phyloP scores from a whole-genome alignment of 2,329 filamentous ascomycete genomes.

The Phaeosphaeria sp. region DNA sequence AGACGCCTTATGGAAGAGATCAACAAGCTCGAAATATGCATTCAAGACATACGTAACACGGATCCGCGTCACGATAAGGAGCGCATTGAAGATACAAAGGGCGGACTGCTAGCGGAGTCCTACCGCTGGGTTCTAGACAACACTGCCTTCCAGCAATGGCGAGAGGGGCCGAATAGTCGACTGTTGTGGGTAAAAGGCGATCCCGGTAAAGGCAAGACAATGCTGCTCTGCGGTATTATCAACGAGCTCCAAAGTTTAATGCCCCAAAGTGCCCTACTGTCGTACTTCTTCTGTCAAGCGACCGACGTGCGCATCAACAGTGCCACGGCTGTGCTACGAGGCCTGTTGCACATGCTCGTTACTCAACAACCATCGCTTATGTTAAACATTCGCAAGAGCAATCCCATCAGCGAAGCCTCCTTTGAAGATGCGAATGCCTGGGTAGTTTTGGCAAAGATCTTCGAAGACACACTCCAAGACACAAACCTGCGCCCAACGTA shows the following conservation, averaged over 20 bases:
- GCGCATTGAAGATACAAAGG: no score
- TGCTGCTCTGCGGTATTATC: constrained; percentile 19
- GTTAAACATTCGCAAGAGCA: constrained; percentile 17
- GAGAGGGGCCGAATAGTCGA: not conserved
- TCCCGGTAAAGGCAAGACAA: no score
- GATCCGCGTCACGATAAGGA: constrained; percentile 12
- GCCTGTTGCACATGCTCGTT: constrained; percentile 53
- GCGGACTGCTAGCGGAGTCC: constrained; percentile 4
- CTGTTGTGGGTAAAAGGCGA: constrained; percentile 9
- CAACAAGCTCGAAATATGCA: constrained; percentile 4
- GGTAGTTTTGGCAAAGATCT: constrained; percentile 32
- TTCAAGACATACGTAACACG: constrained; percentile 9
- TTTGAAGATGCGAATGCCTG: constrained; percentile 42
- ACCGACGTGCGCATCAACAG: no score
- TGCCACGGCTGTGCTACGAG: constrained; percentile 44
- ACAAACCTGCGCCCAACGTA: constrained; percentile 8
- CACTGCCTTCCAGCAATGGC: constrained; percentile 6
- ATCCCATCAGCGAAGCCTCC: constrained; percentile 5
- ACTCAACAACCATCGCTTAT: constrained; percentile 40
- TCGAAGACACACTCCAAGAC: constrained; percentile 52
- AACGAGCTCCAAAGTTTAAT: constrained; percentile 31
- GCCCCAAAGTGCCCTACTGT: constrained; percentile 18
- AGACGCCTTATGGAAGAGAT: constrained; percentile 16
- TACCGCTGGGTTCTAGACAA: constrained; percentile 13
- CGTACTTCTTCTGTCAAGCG: constrained; percentile 55